Conservation (phyloP, 139 green algal genomes). For the Tetraselmis striata region DNA sequence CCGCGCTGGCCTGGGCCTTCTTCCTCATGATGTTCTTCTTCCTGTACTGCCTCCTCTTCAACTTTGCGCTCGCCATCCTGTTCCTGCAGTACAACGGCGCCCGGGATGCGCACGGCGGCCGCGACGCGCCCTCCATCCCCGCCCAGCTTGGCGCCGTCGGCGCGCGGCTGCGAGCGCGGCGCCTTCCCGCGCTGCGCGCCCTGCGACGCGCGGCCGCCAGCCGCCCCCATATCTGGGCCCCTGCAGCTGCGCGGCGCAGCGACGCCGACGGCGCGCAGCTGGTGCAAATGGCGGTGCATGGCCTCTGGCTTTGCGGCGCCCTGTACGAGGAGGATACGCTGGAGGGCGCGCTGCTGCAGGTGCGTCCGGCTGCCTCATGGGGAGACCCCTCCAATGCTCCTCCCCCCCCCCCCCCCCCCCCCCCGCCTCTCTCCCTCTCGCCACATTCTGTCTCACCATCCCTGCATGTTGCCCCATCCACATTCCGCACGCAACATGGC, state of each 20-base stretch:
- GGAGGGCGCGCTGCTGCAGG: background rate
- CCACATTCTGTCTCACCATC: too few relatives aligned
- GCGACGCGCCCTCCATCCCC: background rate
- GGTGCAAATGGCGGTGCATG: background rate
- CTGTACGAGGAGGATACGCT: background rate
- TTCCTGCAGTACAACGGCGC: background rate
- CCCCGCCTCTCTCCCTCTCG: too few relatives aligned
- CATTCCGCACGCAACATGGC: too few relatives aligned
- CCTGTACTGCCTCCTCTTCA: background rate
- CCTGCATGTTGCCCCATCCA: too few relatives aligned
- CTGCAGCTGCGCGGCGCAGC: background rate
- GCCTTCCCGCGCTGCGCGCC: background rate
- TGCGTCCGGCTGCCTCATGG: too few relatives aligned
- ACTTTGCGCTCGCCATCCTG: background rate
- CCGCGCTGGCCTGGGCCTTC: background rate
- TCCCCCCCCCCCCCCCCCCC: too few relatives aligned
- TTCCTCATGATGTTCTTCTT: background rate
- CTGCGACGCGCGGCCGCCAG: too few relatives aligned
- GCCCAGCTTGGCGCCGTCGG: background rate
- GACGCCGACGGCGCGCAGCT: background rate
- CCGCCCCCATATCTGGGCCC: too few relatives aligned
- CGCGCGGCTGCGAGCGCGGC: background rate
- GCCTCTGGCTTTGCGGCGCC: background rate
- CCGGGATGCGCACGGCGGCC: background rate
- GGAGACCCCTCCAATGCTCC: too few relatives aligned